Conservation (phyloP, 148 eudicot species). For the Rhododendron vialii region DNA sequence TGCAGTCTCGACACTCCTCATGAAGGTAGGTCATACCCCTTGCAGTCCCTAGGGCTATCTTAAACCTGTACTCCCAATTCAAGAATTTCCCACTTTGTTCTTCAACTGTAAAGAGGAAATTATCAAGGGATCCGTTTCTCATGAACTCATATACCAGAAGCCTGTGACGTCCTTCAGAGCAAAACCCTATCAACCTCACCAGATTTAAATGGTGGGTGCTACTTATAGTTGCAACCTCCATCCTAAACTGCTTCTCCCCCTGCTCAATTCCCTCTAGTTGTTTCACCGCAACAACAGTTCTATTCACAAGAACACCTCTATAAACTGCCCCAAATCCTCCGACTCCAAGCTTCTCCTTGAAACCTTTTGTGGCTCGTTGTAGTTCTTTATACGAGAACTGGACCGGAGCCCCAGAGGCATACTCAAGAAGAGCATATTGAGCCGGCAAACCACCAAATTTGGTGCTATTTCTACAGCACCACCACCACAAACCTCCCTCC, state of each 20-base stretch:
- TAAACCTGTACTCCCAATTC: conserved; percentile 60
- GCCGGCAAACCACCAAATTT: conserved; percentile 50
- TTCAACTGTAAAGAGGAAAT: conserved; percentile 38
- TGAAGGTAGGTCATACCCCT: conserved; percentile 85
- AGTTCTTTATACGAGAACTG: conserved; percentile 76
- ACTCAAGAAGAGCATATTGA: conserved; percentile 78
- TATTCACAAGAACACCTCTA: conserved; percentile 55
- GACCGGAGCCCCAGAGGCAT: conserved; percentile 87
- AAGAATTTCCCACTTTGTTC: conserved; percentile 35
- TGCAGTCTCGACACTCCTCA: conserved; percentile 85
- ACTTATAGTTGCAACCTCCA: conserved; percentile 91
- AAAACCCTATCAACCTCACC: conserved; percentile 82
- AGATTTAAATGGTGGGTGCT: conserved; percentile 89
- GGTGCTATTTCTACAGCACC: conserved; percentile 60
- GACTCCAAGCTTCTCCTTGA: conserved; percentile 77
- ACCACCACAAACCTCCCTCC: conserved; percentile 72
- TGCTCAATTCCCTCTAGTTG: conserved; percentile 84
- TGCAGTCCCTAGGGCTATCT: conserved; percentile 78
- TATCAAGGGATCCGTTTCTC: conserved; percentile 76
- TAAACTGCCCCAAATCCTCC: conserved; percentile 93
- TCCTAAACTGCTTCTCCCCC: conserved; percentile 88
- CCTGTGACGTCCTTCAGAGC: conserved; percentile 76
- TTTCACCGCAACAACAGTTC: conserved; percentile 63
- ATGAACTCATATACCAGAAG: conserved; percentile 81
- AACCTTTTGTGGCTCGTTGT: conserved; percentile 58